A percentile compares a stretch with the other conserved stretches of the same genome.
phyloP scores from a whole-genome alignment of 345 rosid species.

The Pistacia integerrima region DNA sequence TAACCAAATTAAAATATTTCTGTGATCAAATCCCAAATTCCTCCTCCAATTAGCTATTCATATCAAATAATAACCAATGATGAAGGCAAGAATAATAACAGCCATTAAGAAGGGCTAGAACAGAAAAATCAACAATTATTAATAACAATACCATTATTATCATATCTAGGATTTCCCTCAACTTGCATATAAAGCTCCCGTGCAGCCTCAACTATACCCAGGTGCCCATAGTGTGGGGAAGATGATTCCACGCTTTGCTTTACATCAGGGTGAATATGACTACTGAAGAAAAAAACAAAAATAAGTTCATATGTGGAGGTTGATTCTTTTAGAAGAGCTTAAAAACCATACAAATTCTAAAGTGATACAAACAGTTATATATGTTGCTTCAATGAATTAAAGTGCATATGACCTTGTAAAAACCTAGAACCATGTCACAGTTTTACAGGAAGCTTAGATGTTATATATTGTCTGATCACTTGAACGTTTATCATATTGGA shows the following conservation, averaged over 20 bases:
- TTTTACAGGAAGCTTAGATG: neutral
- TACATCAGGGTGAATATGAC: slow-evolving; percentile 35
- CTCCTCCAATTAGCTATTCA: neutral
- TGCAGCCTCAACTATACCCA: slow-evolving; percentile 83
- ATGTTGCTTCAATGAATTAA: neutral
- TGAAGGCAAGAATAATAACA: neutral
- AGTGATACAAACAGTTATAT: neutral
- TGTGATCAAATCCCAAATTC: neutral
- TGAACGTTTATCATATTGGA: too few relatives aligned
- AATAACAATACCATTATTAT: slow-evolving; percentile 34
- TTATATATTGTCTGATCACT: neutral
- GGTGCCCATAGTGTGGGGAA: slow-evolving; percentile 78
- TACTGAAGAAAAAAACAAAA: slow-evolving; percentile 31
- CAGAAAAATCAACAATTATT: neutral
- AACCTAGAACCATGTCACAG: neutral
- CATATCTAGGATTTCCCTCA: slow-evolving; percentile 61
- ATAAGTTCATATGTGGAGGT: neutral
- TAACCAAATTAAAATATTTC: neutral
- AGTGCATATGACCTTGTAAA: too few relatives aligned
- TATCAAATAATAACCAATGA: too few relatives aligned
- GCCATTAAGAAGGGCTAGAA: too few relatives aligned
- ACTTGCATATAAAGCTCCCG: slow-evolving; percentile 77
- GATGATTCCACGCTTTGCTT: slow-evolving; percentile 50
- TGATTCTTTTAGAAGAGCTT: neutral
- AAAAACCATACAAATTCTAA: slow-evolving; percentile 4